Base-by-base conservation (phyloP, 495 filamentous ascomycete genomes). In the Glonium stellatum region DNA sequence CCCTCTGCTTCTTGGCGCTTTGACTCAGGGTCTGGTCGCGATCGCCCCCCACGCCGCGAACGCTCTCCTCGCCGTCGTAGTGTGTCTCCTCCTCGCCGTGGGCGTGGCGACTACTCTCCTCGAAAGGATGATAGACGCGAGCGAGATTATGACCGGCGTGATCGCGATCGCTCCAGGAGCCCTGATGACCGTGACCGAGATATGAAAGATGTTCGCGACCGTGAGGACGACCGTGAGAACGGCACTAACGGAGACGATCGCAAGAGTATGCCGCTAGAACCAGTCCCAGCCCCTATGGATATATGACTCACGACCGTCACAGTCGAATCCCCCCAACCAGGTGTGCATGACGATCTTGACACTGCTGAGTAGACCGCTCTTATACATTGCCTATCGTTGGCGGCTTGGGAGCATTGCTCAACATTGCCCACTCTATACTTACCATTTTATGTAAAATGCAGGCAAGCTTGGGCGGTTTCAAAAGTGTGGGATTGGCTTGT, bases 1-100 rank as follows among this genome's bases (percentile, higher is more conserved):
- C 93, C 95, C 18, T 99, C 93, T 48, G 95, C 95, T 48, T 97
- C 92, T 56, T 99, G 93, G 93, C 87, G 93, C 47, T 99, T 97
- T 68, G 93, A 99, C 71, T 89, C 87, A 9, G 72, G 71, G 18
- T 31, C 59, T 52, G 86, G 55, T 50, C 42, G 59, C n/a, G 22
- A 84, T 70, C 79, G 82, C 25, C 78, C 77, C 67, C 78, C 82
- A 58, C 84, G 77, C 55, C 71, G 77, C 49, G 78, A 78, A 22
- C 76, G 87, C 63, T 87, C 89, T 68, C 89, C 93, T 67, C 93
- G 87, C 64, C 80, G 81, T 64, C 79, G 81, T 22, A 82, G 83
- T 55, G 86, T 84, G 50, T 83, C 88, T 39, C 90, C 88, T 42
- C 87, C 87, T 42, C 84, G 88, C 51, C 88, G 87, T 64, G 79